Evolutionary conservation across 2,329 filamentous ascomycete species (phyloP), one percentile per base, ranked within the genome.

Genomic region (Rhinocladiella mackenziei): DNA sequence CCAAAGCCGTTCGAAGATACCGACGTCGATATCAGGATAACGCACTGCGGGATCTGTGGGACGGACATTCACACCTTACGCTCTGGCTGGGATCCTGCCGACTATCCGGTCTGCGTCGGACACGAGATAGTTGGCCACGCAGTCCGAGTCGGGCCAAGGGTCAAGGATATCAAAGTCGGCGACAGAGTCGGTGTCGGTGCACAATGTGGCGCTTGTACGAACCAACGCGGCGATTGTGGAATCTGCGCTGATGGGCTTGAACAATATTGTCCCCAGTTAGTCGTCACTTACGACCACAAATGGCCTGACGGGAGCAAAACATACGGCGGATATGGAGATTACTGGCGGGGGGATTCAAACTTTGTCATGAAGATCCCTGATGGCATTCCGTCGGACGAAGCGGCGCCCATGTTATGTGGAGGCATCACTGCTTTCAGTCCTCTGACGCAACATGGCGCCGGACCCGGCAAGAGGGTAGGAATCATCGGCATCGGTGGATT

Each of bases 391-490:
- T 70, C 65, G 17, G 70, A 67, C 3, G 68, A 73, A 40, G 77
- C 74, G 1, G 77, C 84, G 1, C 85, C 86, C 1, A 78, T 91
- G 68, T 72, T 91, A 3, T 91, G 86, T 59, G 86, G 80, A 1
- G 86, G 87, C 1, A 74, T 91, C 39, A 92, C 86, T 0, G 76
- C 83, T 0, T 92, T 77, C 60, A 76, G 76, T 3, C 86, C 86
- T 0, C 65, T 92, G 11, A 74, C 75, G 37, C 74, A 81, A 19
- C 80, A 84, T 25, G 78, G 77, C 1, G 74, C 78, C 23, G 85
- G 85, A 0, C 81, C 82, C 0, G 85, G 84, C 3, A 86, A 84
- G 62, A 72, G 66, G 3, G 82, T 91, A 0, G 85, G 80, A 0
- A 76, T 91, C 40, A 70, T 87, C 9, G 84, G 85, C 5, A 71